Evolutionary conservation across 495 filamentous ascomycete genomes (phyloP), one percentile per base, ranked within the genome.

Genomic region (Aspergillus indologenus): DNA sequence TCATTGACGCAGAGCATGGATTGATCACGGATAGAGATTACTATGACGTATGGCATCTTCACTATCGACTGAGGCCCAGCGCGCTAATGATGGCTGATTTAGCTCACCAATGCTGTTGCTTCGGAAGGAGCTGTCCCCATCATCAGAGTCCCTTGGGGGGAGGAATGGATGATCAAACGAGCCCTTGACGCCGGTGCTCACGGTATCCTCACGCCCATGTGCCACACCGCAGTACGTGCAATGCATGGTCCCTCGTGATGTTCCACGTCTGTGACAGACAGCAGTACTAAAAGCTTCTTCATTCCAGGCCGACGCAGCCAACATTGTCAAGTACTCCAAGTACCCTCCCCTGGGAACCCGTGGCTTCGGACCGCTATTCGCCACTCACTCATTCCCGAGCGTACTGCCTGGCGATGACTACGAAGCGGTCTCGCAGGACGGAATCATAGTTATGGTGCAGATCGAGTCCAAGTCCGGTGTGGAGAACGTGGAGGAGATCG

Each of bases 1-100:
- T 90, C 64, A 83, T 93, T 31, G 90, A 93, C 68, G 87, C 82
- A 50, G 88, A 92, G 68, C 90, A 94, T 69, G 90, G 90, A n/a
- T 86, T 89, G 65, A 76, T 76, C 43, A 68, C 69, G 19, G 73
- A 76, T 34, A 57, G 53, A 26, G 60, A 62, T 20, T 62, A 62
- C 17, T 62, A 62, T 19, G 60, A 62, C 44, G 60, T 62, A 44
- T 42, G 55, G 60, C 1, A 42, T 40, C 20, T 29, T 56, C 18
- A n/a, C n/a, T n/a, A n/a, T 58, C 23, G 52, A 20, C 59, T 48
- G 11, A 45, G 34, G 15, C 8, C 26, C 22, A 31, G 19, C 24
- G 1, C 26, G 23, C 9, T 12, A 0, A 22, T 29, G 18, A 19
- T 57, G 29, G 29, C 54, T 9, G n/a, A 6, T 29, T 12, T 23